Percentiles rank a stretch among this genome's conserved stretches.
phyloP scores from a whole-genome alignment of 2,329 filamentous ascomycete genomes.

The Lachnellula willkommii region DNA sequence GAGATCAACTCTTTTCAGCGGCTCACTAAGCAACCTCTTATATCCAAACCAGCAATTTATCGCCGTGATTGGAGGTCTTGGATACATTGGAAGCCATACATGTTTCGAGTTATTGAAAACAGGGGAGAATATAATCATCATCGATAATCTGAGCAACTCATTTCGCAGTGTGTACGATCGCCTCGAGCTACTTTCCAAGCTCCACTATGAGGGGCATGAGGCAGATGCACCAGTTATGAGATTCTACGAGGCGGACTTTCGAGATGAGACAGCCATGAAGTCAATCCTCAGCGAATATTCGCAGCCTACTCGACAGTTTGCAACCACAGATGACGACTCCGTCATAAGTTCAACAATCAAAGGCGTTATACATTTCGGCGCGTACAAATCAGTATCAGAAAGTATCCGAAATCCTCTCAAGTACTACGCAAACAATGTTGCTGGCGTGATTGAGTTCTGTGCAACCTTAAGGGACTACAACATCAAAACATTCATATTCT shows the following conservation, averaged over 20 bases:
- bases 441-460: slow-evolving; percentile 54
- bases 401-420: slow-evolving; percentile 54
- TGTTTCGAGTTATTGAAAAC: slow-evolving; percentile 44
- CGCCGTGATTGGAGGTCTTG: slow-evolving; percentile 40
- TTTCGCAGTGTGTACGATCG: slow-evolving; percentile 20
- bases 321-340: not conserved
- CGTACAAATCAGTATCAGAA: slow-evolving; percentile 60
- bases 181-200: slow-evolving; percentile 20
- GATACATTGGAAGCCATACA: slow-evolving; percentile 46
- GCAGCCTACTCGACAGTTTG: slow-evolving; percentile 35
- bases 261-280: slow-evolving; percentile 19
- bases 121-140: slow-evolving; percentile 41
- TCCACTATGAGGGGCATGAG: slow-evolving; percentile 11
- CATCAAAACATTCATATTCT: slow-evolving; percentile 62
- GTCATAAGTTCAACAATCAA: slow-evolving; percentile 42
- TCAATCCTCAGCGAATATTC: slow-evolving; percentile 20
- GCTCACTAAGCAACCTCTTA: not conserved
- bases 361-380: slow-evolving; percentile 63
- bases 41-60: not conserved
- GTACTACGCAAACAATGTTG: slow-evolving; percentile 63
- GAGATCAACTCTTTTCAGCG: not conserved
- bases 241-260: slow-evolving; percentile 28
- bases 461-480: slow-evolving; percentile 49
- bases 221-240: slow-evolving; percentile 15
- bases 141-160: slow-evolving; percentile 35